phyloP scores from a whole-genome alignment of 2,329 filamentous ascomycete genomes.

The Aspergillus tubingensis region DNA sequence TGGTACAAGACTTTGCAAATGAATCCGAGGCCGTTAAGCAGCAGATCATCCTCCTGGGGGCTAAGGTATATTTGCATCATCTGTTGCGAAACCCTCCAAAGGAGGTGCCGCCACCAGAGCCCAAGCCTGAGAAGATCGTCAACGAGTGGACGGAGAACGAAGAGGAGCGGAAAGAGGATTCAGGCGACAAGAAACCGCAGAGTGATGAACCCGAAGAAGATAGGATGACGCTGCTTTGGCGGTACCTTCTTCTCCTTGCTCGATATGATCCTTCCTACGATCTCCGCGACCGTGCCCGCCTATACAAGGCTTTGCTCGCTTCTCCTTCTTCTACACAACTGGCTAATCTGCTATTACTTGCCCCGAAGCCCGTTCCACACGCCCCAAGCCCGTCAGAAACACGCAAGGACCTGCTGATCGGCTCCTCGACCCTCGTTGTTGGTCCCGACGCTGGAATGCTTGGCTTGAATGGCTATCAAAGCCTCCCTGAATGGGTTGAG shows the following conservation, averaged over 20 bases:
- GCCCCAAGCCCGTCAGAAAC: conserved; percentile 85
- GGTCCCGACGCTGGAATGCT: conserved; percentile 73
- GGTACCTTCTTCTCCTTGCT: conserved; percentile 79
- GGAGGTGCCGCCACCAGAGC: conserved; percentile 25
- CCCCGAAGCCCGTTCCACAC: conserved; percentile 91
- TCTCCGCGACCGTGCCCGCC: conserved; percentile 82
- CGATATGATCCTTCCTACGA: conserved; percentile 96
- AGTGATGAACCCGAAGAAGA: conserved; percentile 46
- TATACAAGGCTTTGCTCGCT: conserved; percentile 81
- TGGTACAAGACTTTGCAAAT: conserved; percentile 79
- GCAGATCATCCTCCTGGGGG: conserved; percentile 87
- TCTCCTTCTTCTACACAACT: conserved; percentile 76
- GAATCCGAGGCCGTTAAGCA: conserved; percentile 85
- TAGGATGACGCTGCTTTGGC: conserved; percentile 75
- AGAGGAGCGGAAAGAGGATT: conserved; percentile 23
- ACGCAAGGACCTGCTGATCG: conserved; percentile 74
- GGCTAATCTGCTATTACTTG: conserved; percentile 84
- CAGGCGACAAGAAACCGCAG: conserved; percentile 19
- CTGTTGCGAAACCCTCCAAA: conserved; percentile 57
- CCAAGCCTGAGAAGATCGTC: conserved; percentile 16
- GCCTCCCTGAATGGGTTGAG: conserved; percentile 81
- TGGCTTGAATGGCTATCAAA: conserved; percentile 75
- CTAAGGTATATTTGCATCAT: conserved; percentile 94
- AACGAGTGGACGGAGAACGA: conserved; percentile 38
- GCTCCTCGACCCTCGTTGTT: conserved; percentile 82